Conservation (phyloP, 1,284 basidiomycete species). For the Malassezia obtusa region DNA sequence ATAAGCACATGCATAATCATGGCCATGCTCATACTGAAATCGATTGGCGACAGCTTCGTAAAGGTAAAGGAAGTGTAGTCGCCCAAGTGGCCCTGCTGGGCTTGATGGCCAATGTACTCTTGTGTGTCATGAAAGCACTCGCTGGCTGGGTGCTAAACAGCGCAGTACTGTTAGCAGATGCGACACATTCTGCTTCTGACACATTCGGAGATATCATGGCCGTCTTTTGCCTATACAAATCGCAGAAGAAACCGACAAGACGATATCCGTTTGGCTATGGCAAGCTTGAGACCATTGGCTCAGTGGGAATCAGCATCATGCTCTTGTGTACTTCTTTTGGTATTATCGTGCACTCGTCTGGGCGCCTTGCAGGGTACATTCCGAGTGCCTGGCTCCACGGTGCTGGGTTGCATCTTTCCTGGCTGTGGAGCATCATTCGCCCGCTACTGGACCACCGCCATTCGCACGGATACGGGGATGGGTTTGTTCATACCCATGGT, state of each 20-base stretch:
- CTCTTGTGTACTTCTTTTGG: constrained; percentile 74
- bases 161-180: constrained; percentile 83
- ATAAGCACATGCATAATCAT: background rate
- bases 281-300: constrained; percentile 89
- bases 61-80: constrained; percentile 1
- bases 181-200: constrained; percentile 80
- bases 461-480: background rate
- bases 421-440: background rate
- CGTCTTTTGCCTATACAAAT: constrained; percentile 79
- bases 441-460: no score
- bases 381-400: constrained; percentile 14
- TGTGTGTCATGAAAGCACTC: constrained; percentile 72
- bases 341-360: constrained; percentile 81
- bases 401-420: background rate
- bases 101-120: constrained; percentile 68
- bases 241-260: constrained; percentile 65
- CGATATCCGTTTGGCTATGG: constrained; percentile 73
- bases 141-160: constrained; percentile 56
- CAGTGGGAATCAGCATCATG: constrained; percentile 69
- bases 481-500: no score
- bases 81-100: constrained; percentile 54
- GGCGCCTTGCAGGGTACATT: constrained; percentile 63
- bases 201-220: constrained; percentile 85
- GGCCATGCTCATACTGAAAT: constrained; percentile 25
- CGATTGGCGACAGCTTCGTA: constrained; percentile 28